These are phyloP conservation scores for Bullera alba DNA, from an alignment of 768 basidiomycete genomes.

Conservation along the genomic window DNA sequence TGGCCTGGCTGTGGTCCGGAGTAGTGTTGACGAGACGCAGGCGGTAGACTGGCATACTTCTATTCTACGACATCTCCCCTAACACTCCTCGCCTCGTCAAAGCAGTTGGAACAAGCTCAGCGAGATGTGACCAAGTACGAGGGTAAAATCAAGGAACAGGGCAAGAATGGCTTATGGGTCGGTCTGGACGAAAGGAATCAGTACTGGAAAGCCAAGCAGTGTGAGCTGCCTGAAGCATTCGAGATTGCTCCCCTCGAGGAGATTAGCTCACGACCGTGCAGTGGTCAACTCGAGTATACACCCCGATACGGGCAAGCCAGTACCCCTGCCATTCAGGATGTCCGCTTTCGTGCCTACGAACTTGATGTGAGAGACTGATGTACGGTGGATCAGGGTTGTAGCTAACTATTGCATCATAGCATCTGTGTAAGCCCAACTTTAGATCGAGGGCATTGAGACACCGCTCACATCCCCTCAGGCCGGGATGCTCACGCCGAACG, in stretches of 20 bases:
- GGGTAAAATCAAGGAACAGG: constrained; percentile 35
- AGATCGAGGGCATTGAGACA: background rate
- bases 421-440: background rate
- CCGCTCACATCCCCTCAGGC: constrained; percentile 21
- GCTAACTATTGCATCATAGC: too few species aligned
- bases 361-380: constrained; percentile 33
- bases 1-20: background rate
- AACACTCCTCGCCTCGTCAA: constrained; percentile 36
- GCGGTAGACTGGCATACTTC: constrained; percentile 39
- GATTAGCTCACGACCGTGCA: background rate
- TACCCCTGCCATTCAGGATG: constrained; percentile 48
- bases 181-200: constrained; percentile 18
- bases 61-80: constrained; percentile 44
- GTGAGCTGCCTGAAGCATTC: constrained; percentile 14
- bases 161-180: constrained; percentile 36
- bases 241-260: background rate
- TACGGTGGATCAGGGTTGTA: background rate
- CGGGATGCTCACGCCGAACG: constrained; percentile 50
- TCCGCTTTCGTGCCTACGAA: constrained; percentile 50
- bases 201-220: constrained; percentile 36
- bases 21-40: constrained; percentile 6
- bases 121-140: constrained; percentile 34
- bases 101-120: constrained; percentile 34
- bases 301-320: constrained; percentile 47
- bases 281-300: constrained; percentile 44